Base-by-base conservation (phyloP, 129 eudicot species). In the Silybum marianum region DNA sequence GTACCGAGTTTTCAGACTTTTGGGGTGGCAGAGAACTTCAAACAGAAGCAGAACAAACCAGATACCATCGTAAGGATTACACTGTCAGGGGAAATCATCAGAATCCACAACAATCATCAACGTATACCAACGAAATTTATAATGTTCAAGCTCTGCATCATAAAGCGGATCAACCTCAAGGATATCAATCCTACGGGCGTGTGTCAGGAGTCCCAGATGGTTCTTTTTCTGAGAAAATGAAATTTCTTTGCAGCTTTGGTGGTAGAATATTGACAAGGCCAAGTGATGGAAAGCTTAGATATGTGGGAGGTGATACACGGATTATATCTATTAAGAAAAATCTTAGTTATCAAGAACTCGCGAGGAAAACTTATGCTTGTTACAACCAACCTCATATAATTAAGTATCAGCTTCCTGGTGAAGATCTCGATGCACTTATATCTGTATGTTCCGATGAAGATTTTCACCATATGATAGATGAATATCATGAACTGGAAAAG, bases 271-370 rank as follows among this genome's bases (percentile, higher is more conserved):
- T 91, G 66, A 88, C 98, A 19, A 84, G 98, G 75, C 95, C 97
- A 7, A 88, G 82, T 78, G 97, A 93, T 79, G 97, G 89, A 81
- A 91, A 90, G 81, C 91, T 93, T 70, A 86, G 97, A 81, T 93
- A 91, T 73, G 97, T 87, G 9, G 98, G 98, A 18, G 98, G 98
- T 19, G 98, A 91, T 77, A 93, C 95, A 32, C 89, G 90, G n/a
- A 91, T 93, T 9, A 90, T 91, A 40, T 89, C 94, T 16, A 63
- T 91, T 11, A 89, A 84, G 70, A 87, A 85, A 78, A 85, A 88
- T 77, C 60, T 90, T 46, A 80, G 84, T 36, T 93, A 80, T 63
- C 71, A 28, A 40, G 97, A 93, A 73, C 94, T 93, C 24, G 18
- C 81, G 79, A 88, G 82, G 78, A 93, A 86, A 81, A 91, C 98